Percentiles rank a stretch among this genome's conserved stretches.
Conservation (phyloP, 148 eudicot species). For the Nepenthes gracilis region DNA sequence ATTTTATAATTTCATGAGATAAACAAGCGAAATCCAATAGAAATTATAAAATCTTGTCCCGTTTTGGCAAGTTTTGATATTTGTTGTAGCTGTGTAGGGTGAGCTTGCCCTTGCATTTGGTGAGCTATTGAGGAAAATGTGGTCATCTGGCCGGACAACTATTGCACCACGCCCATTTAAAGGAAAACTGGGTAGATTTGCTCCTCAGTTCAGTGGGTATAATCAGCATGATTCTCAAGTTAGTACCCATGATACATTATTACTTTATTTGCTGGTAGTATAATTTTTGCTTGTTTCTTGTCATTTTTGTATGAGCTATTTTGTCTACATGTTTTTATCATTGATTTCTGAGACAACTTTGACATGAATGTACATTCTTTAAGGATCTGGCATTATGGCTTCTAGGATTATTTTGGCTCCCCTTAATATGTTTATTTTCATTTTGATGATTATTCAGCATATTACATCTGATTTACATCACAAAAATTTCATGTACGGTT, state of each 20-base stretch:
- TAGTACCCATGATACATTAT: constrained; percentile 9
- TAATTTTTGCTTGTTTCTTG: not conserved
- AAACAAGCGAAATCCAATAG: no score
- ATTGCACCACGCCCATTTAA: constrained; percentile 88
- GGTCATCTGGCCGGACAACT: constrained; percentile 67
- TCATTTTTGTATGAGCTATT: not conserved
- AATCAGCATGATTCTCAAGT: constrained; percentile 99
- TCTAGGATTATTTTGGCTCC: no score
- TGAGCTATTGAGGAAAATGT: constrained; percentile 74
- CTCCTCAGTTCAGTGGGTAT: constrained; percentile 98
- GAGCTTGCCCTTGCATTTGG: constrained; percentile 99
- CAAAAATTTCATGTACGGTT: no score
- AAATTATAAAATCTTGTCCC: no score
- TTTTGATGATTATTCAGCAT: no score
- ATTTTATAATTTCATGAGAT: not conserved
- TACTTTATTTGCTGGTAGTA: not conserved
- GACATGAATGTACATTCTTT: no score
- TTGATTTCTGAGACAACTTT: no score
- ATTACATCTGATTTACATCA: no score
- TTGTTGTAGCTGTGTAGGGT: constrained; percentile 47
- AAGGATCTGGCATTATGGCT: no score
- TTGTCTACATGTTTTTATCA: no score
- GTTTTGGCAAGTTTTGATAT: constrained; percentile 6
- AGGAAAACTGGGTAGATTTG: constrained; percentile 89
- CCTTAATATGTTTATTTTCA: no score